These are phyloP conservation scores for Coemansia sp. DNA, from an alignment of 192 early-diverging fungal species.

Conservation along the genomic window DNA sequence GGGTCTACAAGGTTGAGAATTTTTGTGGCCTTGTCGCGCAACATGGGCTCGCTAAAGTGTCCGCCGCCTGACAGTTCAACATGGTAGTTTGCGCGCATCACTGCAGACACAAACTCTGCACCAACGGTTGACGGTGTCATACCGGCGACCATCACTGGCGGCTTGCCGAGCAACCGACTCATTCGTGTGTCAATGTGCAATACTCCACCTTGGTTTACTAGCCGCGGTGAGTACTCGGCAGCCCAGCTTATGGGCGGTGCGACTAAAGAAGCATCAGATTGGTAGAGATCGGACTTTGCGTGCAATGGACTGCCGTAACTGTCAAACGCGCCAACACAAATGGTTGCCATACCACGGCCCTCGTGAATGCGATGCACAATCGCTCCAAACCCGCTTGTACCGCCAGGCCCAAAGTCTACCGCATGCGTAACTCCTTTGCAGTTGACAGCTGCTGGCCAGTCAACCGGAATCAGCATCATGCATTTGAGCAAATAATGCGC, in stretches of 20 bases:
- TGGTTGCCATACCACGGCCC: constrained; percentile 70
- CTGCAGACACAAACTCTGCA: constrained; percentile 77
- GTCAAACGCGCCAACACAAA: constrained; percentile 21
- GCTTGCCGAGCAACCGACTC: constrained; percentile 80
- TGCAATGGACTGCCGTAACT: not conserved
- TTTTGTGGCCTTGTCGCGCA: constrained; percentile 76
- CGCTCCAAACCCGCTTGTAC: constrained; percentile 75
- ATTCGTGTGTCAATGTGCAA: constrained; percentile 86
- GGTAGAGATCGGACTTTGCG: constrained; percentile 15
- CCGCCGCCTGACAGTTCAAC: constrained; percentile 83
- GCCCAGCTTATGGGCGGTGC: constrained; percentile 79
- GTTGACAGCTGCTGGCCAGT: constrained; percentile 37
- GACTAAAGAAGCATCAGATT: constrained; percentile 36
- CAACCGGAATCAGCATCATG: constrained; percentile 24
- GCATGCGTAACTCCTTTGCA: constrained; percentile 60
- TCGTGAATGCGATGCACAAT: constrained; percentile 82
- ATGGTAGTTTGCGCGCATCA: constrained; percentile 86
- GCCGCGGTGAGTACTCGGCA: constrained; percentile 73
- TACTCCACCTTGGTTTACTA: constrained; percentile 62
- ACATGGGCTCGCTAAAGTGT: constrained; percentile 79
- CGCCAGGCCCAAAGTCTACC: constrained; percentile 93
- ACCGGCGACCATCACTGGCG: constrained; percentile 90
- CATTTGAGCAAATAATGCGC: constrained; percentile 19
- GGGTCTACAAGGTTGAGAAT: constrained; percentile 75
- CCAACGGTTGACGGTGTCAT: constrained; percentile 88